Evolutionary conservation across 768 basidiomycete species (phyloP).

Genomic region (Tricholomella constricta): DNA sequence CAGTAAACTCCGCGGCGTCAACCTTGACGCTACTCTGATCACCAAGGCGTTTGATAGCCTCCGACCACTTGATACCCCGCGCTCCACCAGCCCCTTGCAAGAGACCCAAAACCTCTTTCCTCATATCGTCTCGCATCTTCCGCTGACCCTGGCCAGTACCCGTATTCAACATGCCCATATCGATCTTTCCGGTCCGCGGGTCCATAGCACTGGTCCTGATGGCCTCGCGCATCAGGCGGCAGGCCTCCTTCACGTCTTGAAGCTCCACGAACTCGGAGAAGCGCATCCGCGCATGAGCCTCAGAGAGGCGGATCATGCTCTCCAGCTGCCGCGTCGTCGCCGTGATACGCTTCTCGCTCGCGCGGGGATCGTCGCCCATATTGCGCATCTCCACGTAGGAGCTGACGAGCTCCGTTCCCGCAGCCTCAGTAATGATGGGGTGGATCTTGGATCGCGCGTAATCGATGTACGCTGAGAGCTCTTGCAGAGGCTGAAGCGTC

Average conservation of each 20-base stretch:
- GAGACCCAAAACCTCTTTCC: conserved; percentile 72
- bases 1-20: conserved; percentile 77
- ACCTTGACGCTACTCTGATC: conserved; percentile 85
- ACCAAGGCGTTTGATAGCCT: conserved; percentile 76
- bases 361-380: conserved; percentile 85
- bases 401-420: conserved; percentile 79
- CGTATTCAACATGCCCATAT: conserved; percentile 93
- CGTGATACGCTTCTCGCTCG: conserved; percentile 91
- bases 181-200: conserved; percentile 95
- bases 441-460: conserved; percentile 86
- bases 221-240: conserved; percentile 94
- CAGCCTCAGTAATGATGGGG: conserved; percentile 84
- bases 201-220: conserved; percentile 95
- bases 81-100: conserved; percentile 56
- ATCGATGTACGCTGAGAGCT: conserved; percentile 92
- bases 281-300: conserved; percentile 97
- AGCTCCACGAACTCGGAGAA: conserved; percentile 87
- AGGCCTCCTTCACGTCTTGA: conserved; percentile 87
- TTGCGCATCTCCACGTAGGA: conserved; percentile 95
- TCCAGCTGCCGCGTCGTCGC: conserved; percentile 98
- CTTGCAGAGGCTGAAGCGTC: conserved; percentile 72
- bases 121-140: conserved; percentile 86
- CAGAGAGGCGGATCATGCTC: conserved; percentile 93
- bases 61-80: conserved; percentile 77
- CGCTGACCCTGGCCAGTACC: conserved; percentile 89